Conservation (phyloP, 2,329 filamentous ascomycete genomes). For the Microdochium trichocladiopsis region DNA sequence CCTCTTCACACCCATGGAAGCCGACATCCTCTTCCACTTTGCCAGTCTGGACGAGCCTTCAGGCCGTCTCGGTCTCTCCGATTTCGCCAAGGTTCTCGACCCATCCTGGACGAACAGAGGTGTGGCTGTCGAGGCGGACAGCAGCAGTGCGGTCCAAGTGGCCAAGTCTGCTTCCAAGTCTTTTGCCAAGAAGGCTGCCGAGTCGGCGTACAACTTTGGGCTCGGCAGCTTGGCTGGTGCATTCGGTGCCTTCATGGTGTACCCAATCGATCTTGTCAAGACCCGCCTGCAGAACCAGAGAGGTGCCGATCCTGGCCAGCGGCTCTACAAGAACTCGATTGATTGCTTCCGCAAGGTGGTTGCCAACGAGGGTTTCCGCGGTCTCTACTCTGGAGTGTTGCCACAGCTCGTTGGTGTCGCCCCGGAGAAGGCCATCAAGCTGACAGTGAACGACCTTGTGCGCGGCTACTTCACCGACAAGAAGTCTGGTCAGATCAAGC, state of each 20-base stretch:
- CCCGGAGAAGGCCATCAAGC: slow-evolving; percentile 99
- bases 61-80: slow-evolving; percentile 70
- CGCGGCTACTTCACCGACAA: slow-evolving; percentile 68
- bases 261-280: slow-evolving; percentile 97
- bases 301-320: slow-evolving; percentile 70
- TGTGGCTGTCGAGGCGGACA: slow-evolving; percentile 36
- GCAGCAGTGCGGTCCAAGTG: slow-evolving; percentile 24
- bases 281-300: slow-evolving; percentile 98
- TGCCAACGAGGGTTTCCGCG: slow-evolving; percentile 81
- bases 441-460: slow-evolving; percentile 94
- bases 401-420: slow-evolving; percentile 95
- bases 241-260: slow-evolving; percentile 99
- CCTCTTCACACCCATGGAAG: slow-evolving; percentile 96
- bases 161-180: slow-evolving; percentile 47
- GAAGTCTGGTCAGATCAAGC: slow-evolving; percentile 64
- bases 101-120: slow-evolving; percentile 76
- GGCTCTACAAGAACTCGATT: slow-evolving; percentile 93
- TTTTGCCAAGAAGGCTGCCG: slow-evolving; percentile 57
- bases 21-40: slow-evolving; percentile 98
- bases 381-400: slow-evolving; percentile 88
- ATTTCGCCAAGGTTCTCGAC: slow-evolving; percentile 94
- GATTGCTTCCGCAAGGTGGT: slow-evolving; percentile 94
- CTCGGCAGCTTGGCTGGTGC: slow-evolving; percentile 88
- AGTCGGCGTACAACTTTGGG: slow-evolving; percentile 83
- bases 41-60: slow-evolving; percentile 86